These are phyloP conservation scores for Clavaria fumosa DNA, from an alignment of 768 basidiomycete genomes.

Conservation along the genomic window DNA sequence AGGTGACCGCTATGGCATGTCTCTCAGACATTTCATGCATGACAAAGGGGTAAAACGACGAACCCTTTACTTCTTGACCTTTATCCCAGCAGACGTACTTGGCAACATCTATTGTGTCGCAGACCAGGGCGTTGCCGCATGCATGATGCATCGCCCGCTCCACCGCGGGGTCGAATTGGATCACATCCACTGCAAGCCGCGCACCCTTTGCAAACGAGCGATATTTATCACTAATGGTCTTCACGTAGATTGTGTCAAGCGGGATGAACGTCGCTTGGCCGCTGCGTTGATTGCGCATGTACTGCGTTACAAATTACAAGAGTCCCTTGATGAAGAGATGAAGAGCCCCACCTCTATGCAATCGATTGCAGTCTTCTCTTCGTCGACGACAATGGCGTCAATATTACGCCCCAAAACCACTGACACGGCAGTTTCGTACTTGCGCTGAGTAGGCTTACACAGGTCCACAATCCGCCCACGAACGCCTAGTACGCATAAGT, in stretches of 20 bases:
- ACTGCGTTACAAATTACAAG: slow-evolving; percentile 28
- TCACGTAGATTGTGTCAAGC: slow-evolving; percentile 92
- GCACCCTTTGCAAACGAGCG: slow-evolving; percentile 83
- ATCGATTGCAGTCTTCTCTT: slow-evolving; percentile 92
- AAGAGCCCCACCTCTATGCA: slow-evolving; percentile 69
- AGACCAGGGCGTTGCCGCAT: slow-evolving; percentile 88
- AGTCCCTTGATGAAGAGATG: background rate
- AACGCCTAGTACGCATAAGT: slow-evolving; percentile 41
- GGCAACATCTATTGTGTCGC: slow-evolving; percentile 91
- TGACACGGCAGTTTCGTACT: slow-evolving; percentile 84
- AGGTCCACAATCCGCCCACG: slow-evolving; percentile 86
- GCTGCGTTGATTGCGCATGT: slow-evolving; percentile 86
- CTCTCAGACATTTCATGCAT: background rate
- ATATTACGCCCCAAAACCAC: slow-evolving; percentile 89
- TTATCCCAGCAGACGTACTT: slow-evolving; percentile 85
- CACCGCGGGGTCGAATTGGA: slow-evolving; percentile 67
- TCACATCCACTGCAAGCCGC: slow-evolving; percentile 73
- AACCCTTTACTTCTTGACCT: slow-evolving; percentile 93
- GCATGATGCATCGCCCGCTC: slow-evolving; percentile 95
- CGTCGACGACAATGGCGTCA: slow-evolving; percentile 91
- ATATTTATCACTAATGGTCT: slow-evolving; percentile 88
- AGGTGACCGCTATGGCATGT: slow-evolving; percentile 59
- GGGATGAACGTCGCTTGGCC: slow-evolving; percentile 98
- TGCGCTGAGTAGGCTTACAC: slow-evolving; percentile 85
- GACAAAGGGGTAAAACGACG: slow-evolving; percentile 11